Conservation (phyloP, 371 early-diverging fungal species). For the Mucor irregularis region DNA sequence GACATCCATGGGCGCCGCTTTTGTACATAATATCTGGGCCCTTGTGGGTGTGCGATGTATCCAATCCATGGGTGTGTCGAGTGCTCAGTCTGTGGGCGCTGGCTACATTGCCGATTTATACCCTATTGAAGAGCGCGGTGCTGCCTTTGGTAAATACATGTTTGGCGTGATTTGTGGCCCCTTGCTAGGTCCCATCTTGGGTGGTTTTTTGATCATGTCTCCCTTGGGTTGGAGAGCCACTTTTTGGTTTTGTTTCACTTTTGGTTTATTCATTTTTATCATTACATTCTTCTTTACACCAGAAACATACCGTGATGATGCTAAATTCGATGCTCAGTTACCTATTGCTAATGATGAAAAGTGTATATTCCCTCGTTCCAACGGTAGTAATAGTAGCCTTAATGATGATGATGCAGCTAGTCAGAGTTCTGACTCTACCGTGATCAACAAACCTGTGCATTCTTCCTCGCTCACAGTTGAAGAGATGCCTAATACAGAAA, state of each 20-base stretch:
- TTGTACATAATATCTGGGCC: constrained; percentile 55
- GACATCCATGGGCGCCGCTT: constrained; percentile 66
- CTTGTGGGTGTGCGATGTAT: constrained; percentile 65
- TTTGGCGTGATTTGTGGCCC: constrained; percentile 45
- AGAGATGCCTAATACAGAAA: no score
- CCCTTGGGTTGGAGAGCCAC: constrained; percentile 17
- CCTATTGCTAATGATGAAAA: constrained; percentile 2
- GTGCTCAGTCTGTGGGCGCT: constrained; percentile 61
- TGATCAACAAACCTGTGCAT: no score
- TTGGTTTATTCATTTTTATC: constrained; percentile 16
- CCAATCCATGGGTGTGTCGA: constrained; percentile 69
- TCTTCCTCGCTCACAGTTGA: no score
- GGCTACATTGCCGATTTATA: constrained; percentile 30
- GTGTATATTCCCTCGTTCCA: no score
- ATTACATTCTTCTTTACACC: constrained; percentile 51
- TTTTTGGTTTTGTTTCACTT: constrained; percentile 25
- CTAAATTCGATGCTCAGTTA: constrained; percentile 4
- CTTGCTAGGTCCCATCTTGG: constrained; percentile 22
- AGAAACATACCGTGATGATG: constrained; percentile 56
- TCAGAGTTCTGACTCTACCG: no score
- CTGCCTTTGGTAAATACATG: constrained; percentile 41
- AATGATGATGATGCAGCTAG: background rate
- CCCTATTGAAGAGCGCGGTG: constrained; percentile 22
- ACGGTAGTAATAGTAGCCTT: background rate
- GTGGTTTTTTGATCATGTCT: constrained; percentile 24